Percentiles rank a stretch among this genome's conserved stretches.
Conservation (phyloP, 805 yeast genomes). For the Limtongia smithiae region DNA sequence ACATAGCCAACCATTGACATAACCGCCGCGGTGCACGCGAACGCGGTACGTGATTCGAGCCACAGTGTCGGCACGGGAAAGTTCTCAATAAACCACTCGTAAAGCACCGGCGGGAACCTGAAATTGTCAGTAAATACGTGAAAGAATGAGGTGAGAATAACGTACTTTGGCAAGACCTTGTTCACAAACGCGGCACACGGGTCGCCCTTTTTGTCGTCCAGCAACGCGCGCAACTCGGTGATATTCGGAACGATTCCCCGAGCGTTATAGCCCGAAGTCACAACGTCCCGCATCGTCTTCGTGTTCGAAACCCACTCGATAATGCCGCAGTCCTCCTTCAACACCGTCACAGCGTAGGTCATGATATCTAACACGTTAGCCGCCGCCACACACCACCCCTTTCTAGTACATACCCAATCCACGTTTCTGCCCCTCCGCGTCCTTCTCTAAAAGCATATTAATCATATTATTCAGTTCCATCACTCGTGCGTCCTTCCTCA, state of each 20-base stretch:
- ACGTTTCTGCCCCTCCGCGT: slow-evolving; percentile 70
- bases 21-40: slow-evolving; percentile 79
- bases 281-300: slow-evolving; percentile 63
- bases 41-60: slow-evolving; percentile 74
- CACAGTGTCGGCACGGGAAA: slow-evolving; percentile 88
- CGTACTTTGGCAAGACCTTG: slow-evolving; percentile 21
- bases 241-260: slow-evolving; percentile 37
- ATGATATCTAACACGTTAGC: slow-evolving; percentile 44
- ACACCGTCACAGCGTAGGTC: slow-evolving; percentile 84
- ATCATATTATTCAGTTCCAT: slow-evolving; percentile 88
- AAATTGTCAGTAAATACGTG: no score
- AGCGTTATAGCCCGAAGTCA: slow-evolving; percentile 45
- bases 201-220: background rate
- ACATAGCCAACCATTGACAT: slow-evolving; percentile 97
- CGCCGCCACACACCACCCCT: no score
- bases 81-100: slow-evolving; percentile 81
- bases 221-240: no score
- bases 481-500: slow-evolving; percentile 89
- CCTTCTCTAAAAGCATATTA: slow-evolving; percentile 63
- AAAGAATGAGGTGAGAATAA: no score
- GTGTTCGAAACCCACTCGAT: slow-evolving; percentile 86
- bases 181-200: slow-evolving; percentile 4
- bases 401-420: slow-evolving; percentile 43
- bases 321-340: slow-evolving; percentile 82
- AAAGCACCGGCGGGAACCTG: slow-evolving; percentile 63